Evolutionary conservation across 306 rosid species (phyloP), one percentile per base, ranked within the genome.

Genomic region (Inga oerstediana): DNA sequence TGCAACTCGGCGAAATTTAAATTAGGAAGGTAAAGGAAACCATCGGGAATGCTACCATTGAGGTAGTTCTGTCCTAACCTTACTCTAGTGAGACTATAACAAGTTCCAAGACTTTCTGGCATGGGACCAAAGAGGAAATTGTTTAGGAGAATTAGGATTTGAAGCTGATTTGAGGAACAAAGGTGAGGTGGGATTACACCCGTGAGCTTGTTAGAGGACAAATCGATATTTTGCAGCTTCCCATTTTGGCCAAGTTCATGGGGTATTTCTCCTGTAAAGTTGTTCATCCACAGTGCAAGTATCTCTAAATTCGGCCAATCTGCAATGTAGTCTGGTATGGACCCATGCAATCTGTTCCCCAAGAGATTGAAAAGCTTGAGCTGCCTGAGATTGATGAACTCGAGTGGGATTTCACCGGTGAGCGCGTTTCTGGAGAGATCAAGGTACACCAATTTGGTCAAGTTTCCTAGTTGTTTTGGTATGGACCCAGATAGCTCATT

Each of bases 121-220:
- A 94, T 89, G 46, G 93, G 92, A 4, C 98, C 98, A 74, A 93
- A 89, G 32, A 94, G 93, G 87, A 92, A 94, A 66, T 94, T 94
- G 49, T 93, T 87, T 54, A 92, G 81, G 54, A 94, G 91, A 86
- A 94, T 94, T 69, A 94, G 79, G 65, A 87, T 88, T 70, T 64
- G 83, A n/a, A 94, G 92, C 81, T 87, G 90, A 32, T 87, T 90
- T 74, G 91, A 88, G 41, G 89, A 89, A 73, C 98, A 94, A 56
- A 94, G 79, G 41, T 86, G 76, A 14, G 86, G 86, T 15, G 98
- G 98, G 74, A 94, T 94, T 22, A 77, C 77, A 73, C 98, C 97
- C 10, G 98, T 93, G 87, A 94, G 94, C 87, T 93, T 94, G 81
- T 93, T 94, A 15, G 98, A 84, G 8, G 98, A 94, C 92, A 94